Conservation (phyloP, 2,329 filamentous ascomycete genomes). For the Bipolaris gigantea region DNA sequence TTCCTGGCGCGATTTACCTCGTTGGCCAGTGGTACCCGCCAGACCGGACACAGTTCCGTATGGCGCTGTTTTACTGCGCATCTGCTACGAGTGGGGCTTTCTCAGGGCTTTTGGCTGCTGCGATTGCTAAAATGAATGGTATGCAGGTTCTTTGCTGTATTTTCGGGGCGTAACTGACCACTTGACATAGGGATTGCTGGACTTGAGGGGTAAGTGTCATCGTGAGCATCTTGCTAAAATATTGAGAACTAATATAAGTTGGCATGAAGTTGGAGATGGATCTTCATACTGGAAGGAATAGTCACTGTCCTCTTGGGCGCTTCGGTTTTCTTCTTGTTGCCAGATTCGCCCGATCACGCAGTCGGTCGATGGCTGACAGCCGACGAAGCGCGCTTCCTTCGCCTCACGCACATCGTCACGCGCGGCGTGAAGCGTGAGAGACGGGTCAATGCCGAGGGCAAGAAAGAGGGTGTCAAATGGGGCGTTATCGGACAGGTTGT, state of each 20-base stretch:
- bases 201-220: background rate
- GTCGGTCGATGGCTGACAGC: constrained; percentile 55
- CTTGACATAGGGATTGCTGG: background rate
- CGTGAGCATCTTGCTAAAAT: background rate
- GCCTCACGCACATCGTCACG: constrained; percentile 26
- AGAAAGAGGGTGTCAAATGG: constrained; percentile 20
- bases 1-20: constrained; percentile 53
- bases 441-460: constrained; percentile 16
- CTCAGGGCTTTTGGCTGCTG: constrained; percentile 60
- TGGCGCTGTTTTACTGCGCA: constrained; percentile 62
- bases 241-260: background rate
- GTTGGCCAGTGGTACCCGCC: constrained; percentile 66
- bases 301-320: constrained; percentile 41
- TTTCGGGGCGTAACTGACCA: constrained; percentile 26
- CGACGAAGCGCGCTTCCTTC: constrained; percentile 48
- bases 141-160: constrained; percentile 46
- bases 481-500: constrained; percentile 43
- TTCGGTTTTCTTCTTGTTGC: constrained; percentile 57
- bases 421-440: constrained; percentile 16
- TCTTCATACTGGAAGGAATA: constrained; percentile 14
- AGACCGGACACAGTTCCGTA: constrained; percentile 60
- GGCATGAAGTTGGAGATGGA: background rate
- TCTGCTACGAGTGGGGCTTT: constrained; percentile 62
- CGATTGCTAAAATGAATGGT: constrained; percentile 64
- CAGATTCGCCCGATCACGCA: constrained; percentile 65